These are phyloP conservation scores for Calonectria naviculata DNA, from an alignment of 2,329 filamentous ascomycete species.

Conservation along the genomic window DNA sequence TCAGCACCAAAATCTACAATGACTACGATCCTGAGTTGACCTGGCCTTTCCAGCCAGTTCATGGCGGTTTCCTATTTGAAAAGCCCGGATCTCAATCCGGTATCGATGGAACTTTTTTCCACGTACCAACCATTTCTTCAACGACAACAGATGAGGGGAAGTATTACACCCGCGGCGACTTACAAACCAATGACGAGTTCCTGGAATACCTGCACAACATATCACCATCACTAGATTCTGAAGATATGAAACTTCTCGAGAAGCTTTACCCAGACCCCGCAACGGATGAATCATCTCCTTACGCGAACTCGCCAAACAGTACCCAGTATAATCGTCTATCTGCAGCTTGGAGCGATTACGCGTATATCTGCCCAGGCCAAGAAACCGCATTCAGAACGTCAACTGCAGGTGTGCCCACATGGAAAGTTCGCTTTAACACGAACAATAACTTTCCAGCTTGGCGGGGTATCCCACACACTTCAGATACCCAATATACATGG, in stretches of 20 bases:
- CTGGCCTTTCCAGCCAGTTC: constrained; percentile 61
- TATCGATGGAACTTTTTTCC: constrained; percentile 50
- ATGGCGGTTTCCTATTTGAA: constrained; percentile 57
- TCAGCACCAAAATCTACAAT: constrained; percentile 51
- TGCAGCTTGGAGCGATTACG: constrained; percentile 57
- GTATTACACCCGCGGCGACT: constrained; percentile 43
- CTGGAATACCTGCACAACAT: constrained; percentile 49
- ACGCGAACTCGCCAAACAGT: constrained; percentile 50
- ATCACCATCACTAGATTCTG: constrained; percentile 41
- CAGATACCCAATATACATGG: constrained; percentile 51
- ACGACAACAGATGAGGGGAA: constrained; percentile 51
- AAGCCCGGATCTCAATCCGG: constrained; percentile 56
- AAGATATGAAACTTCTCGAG: constrained; percentile 43
- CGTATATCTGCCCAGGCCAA: constrained; percentile 56
- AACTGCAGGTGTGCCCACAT: constrained; percentile 44
- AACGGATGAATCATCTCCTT: constrained; percentile 46
- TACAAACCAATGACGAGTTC: constrained; percentile 50
- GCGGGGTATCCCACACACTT: constrained; percentile 51
- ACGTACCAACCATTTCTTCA: constrained; percentile 51
- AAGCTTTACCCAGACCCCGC: constrained; percentile 50
- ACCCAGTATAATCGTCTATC: constrained; percentile 57
- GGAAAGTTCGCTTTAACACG: constrained; percentile 53
- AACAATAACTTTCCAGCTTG: constrained; percentile 47
- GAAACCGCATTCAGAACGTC: constrained; percentile 55
- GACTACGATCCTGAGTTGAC: constrained; percentile 52